Evolutionary conservation across 805 yeast species (phyloP), one percentile per base, ranked within the genome.

Genomic region (Pichia insulana): DNA sequence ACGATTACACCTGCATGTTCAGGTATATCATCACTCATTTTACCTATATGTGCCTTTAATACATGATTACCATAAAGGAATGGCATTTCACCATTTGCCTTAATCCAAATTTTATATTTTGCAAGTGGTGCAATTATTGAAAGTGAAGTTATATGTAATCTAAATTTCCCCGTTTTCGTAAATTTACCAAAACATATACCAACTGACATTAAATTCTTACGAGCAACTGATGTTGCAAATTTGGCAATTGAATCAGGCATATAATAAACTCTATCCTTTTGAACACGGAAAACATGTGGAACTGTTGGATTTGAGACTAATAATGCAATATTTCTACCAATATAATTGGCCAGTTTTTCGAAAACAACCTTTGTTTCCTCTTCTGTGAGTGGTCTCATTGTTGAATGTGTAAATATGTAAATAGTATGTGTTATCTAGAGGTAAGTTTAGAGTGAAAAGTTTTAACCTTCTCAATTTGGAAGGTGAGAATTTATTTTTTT

Each of bases 81-180:
- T 12, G 98, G 97, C 98, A 92, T 92, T 65, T 92, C 98, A 55
- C 98, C 98, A 59, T 92, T 92, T 40, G 78, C 80, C 63, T 92
- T 92, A 64, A 92, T 86, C 98, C 98, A 92, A 33, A 92, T 71
- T 66, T 90, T 92, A 68, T 81, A 88, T 62, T 84, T 85, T 39
- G 98, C 97, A 59, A 82, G 80, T 54, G 85, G 82, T 2, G 95
- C 82, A 44, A 92, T 67, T 48, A 85, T 74, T 37, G 84, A 80
- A 49, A 92, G 71, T 3, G 96, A 73, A n/a, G 98, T 92, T 48
- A 92, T 81, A 62, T 92, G 98, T 51, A 92, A 70, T 65, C 96
- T 77, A 69, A 92, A 92, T 65, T 92, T 92, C 26, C 97, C 97
- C 2, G 97, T 84, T 70, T 92, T 92, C 38, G 98, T 92, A 70